Evolutionary conservation across 2,329 filamentous ascomycete genomes (phyloP), one percentile per base, ranked within the genome.

Genomic region (Aspergillus tanneri): DNA sequence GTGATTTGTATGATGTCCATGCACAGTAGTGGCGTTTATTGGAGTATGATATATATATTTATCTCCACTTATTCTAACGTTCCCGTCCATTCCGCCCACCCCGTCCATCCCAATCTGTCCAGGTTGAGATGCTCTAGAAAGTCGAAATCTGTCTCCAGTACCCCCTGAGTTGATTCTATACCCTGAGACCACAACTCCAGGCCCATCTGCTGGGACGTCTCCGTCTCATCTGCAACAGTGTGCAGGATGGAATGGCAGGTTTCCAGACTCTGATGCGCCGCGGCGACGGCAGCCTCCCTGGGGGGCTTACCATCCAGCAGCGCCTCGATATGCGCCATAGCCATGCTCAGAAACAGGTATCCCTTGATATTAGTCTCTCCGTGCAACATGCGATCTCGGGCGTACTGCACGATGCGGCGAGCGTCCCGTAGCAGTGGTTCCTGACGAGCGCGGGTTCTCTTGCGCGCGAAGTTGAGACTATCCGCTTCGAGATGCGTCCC

Each of bases 361-460:
- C 39, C 43, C 43, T 66, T 69, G 5, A 68, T 55, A 47, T 65
- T 68, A 0, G 63, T 69, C 36, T 70, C 66, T 2, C 67, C 64
- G 12, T 56, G 39, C 5, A 30, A 32, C 18, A 69, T 57, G 16
- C 66, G 52, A 10, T 63, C 56, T 5, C 53, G 39, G 2, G 64
- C 44, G 28, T 64, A 58, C 6, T 48, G 37, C 4, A 62, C 56
- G 2, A 62, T 27, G 5, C 52, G 50, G 10, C 49, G 48, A 3
- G 62, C 46, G 24, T 62, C 60, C 25, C 53, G 14, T 1, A 60
- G 35, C 3, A 64, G 21, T 1, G 40, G 22, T 19, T 55, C 39
- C 11, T 46, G 41, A 0, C 52, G 54, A 11, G 52, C 45, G 3
- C 47, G 53, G 11, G 54, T 43, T 2, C 53, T 36, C 25, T 21